These are phyloP conservation scores for Neofusicoccum laricinum DNA, from an alignment of 2,329 filamentous ascomycete genomes.

Conservation along the genomic window DNA sequence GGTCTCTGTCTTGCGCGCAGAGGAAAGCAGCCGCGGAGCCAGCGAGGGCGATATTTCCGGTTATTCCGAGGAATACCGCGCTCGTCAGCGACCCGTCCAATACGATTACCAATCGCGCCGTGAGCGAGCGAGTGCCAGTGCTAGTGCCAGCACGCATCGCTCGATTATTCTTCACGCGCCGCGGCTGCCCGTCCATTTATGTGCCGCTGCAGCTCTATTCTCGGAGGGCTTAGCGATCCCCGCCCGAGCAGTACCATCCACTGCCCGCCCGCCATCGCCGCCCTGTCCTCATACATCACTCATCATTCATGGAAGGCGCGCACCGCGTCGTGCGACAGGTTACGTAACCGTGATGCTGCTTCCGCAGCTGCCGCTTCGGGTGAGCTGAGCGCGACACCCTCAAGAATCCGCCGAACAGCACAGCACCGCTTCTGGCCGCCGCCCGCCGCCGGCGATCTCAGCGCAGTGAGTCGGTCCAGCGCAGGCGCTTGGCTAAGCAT, in stretches of 20 bases:
- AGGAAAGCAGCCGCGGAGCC: background rate
- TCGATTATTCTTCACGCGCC: background rate
- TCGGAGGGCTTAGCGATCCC: conserved; percentile 3
- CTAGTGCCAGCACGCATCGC: background rate
- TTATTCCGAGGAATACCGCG: background rate
- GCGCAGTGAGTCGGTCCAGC: background rate
- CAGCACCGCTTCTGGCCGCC: background rate
- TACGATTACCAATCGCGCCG: conserved; percentile 9
- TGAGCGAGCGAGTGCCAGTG: too few relatives aligned
- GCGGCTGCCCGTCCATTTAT: background rate
- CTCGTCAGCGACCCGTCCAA: background rate
- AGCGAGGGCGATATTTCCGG: background rate
- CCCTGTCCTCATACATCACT: background rate
- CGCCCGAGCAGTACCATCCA: background rate
- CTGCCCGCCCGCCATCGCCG: background rate
- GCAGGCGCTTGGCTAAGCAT: too few relatives aligned
- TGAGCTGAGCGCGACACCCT: conserved; percentile 2
- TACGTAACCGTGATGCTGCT: conserved; percentile 4
- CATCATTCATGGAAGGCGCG: background rate
- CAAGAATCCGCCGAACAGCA: conserved; percentile 3
- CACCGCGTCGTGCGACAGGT: background rate
- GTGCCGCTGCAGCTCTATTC: background rate
- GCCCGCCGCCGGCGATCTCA: background rate
- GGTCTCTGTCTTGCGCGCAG: too few relatives aligned
- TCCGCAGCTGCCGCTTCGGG: conserved; percentile 13